These are phyloP conservation scores for Gyromitra esculenta DNA, from an alignment of 2,329 filamentous ascomycete species.

Conservation along the genomic window DNA sequence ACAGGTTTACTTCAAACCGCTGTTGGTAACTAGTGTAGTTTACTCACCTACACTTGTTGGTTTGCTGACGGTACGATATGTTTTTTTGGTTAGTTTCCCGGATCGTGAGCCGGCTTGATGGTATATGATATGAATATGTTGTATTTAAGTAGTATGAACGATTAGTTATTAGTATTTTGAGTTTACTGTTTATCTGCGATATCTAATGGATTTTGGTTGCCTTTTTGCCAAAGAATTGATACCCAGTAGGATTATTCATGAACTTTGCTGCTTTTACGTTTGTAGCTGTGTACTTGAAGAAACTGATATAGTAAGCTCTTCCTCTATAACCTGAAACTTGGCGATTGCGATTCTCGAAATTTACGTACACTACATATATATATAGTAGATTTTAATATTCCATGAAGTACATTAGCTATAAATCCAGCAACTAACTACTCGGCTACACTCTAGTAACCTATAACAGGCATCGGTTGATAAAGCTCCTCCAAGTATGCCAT, in stretches of 20 bases:
- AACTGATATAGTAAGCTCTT: background rate
- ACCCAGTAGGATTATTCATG: background rate
- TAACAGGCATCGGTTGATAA: constrained; percentile 67
- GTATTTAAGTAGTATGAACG: constrained; percentile 26
- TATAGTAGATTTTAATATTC: background rate
- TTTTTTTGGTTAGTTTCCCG: background rate
- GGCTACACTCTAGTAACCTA: constrained; percentile 58
- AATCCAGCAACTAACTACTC: background rate
- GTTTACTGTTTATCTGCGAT: background rate
- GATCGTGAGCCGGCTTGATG: background rate
- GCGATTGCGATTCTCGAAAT: background rate
- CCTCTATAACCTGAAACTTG: background rate
- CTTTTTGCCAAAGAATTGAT: background rate
- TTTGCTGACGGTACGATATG: background rate
- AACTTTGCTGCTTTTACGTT: background rate
- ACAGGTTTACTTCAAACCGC: constrained; percentile 3
- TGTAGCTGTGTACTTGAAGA: background rate
- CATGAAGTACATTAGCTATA: background rate
- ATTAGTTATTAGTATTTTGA: constrained; percentile 3
- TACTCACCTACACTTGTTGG: background rate
- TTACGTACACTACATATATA: background rate
- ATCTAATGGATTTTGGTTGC: constrained; percentile 1
- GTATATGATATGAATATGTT: constrained; percentile 28
- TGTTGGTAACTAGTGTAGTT: constrained; percentile 2
- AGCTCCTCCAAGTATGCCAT: constrained; percentile 70